Base-by-base conservation (phyloP, 2,329 filamentous ascomycete genomes). In the Neonectria hederae region DNA sequence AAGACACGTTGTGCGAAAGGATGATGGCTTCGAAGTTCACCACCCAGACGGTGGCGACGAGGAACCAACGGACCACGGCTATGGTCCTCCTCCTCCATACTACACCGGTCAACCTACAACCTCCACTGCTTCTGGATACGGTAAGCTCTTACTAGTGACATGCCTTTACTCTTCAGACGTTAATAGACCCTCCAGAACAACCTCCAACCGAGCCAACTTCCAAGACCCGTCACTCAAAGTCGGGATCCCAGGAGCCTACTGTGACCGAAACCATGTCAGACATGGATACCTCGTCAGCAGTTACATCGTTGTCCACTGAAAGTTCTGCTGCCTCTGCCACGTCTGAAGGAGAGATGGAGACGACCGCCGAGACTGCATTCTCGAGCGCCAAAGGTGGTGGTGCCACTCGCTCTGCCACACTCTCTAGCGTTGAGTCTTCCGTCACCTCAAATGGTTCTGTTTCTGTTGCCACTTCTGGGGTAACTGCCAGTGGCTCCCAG, bases 31-130 rank as follows among this genome's bases (percentile, higher is more conserved):
- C 28, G 54, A 65, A 30, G 63, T 58, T 45, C 62, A 59, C 21
- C 58, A 67, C 14, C 56, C 56, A 7, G 40, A 30, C 9, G 46
- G 60, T 24, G 52, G 30, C 17, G 46, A 59, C 40, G 56, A 57
- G 2, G 62, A 54, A 10, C 66, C 69, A 10, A 65, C 63, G 5
- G 67, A 65, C 24, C 62, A 71, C 55, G 67, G 32, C 21, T 72
- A 73, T 51, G 63, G 65, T 3, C 56, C 59, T 10, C 73, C 73
- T 22, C 73, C 71, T 21, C 71, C 69, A 13, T 74, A 75, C 30
- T 69, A 72, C 49, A 69, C 71, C 4, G 42, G 17, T 22, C 53
- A 58, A 4, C 43, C 66, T 51, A 26, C 21, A 22, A 11, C 57
- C 24, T 53, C 56, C 3, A 62, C 59, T 17, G 28, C 59, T 5